Conservation (phyloP, 2,329 filamentous ascomycete species). For the Coleophoma eucalyptorum region DNA sequence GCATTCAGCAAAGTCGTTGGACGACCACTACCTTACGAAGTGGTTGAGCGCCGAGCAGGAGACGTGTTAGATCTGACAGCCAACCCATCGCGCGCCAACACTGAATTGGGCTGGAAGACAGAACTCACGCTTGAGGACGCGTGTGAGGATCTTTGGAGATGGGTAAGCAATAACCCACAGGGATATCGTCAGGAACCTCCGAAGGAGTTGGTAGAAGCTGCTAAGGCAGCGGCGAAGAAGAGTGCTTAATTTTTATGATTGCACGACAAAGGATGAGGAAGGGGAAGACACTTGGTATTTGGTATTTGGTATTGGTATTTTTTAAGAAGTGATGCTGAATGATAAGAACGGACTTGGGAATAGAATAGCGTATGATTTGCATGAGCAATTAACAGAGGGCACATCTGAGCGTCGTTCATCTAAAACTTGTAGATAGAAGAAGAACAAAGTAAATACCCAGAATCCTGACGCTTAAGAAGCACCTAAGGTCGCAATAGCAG, state of each 20-base stretch:
- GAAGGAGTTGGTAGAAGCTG: conserved; percentile 66
- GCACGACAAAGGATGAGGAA: too few relatives aligned
- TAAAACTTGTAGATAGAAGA: too few relatives aligned
- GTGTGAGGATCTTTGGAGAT: conserved; percentile 91
- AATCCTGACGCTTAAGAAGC: not conserved
- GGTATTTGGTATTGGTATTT: too few relatives aligned
- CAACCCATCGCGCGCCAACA: conserved; percentile 81
- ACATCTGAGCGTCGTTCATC: too few relatives aligned
- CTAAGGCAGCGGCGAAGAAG: conserved; percentile 37
- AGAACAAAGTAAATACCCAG: too few relatives aligned
- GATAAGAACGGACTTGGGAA: too few relatives aligned
- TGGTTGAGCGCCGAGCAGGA: conserved; percentile 76
- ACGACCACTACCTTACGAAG: conserved; percentile 79
- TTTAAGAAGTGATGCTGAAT: too few relatives aligned
- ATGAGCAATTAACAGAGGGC: too few relatives aligned
- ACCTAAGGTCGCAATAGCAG: conserved; percentile 63
- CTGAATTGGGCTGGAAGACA: conserved; percentile 90
- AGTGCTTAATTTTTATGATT: not conserved
- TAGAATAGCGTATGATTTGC: too few relatives aligned
- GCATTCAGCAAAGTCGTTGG: conserved; percentile 88
- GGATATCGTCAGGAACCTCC: conserved; percentile 94
- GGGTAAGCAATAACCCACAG: conserved; percentile 95
- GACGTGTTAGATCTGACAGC: conserved; percentile 95
- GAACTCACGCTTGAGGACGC: conserved; percentile 87
- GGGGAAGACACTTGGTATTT: too few relatives aligned